phyloP scores from a whole-genome alignment of 805 yeast species.

The Huiozyma sinensis region DNA sequence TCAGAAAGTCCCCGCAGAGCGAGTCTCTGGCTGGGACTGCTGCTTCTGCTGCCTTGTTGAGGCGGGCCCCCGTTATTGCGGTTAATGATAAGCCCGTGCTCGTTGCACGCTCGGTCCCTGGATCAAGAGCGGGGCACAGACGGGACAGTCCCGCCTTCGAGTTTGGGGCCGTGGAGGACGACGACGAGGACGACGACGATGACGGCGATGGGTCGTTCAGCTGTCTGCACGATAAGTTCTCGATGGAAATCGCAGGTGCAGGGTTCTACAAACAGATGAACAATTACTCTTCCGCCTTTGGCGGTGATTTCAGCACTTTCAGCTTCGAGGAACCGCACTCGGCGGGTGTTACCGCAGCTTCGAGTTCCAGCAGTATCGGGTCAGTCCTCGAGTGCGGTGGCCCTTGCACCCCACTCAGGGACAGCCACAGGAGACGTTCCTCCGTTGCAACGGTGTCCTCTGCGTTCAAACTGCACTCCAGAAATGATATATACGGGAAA shows the following conservation, averaged over 20 bases:
- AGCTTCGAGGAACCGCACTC: neutral
- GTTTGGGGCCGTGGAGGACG: neutral
- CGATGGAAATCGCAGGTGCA: neutral
- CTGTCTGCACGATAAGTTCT: neutral
- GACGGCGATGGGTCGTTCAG: neutral
- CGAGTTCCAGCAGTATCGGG: neutral
- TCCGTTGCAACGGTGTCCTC: neutral
- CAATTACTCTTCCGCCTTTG: conserved; percentile 4
- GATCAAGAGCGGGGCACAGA: no score
- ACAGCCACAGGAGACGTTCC: neutral
- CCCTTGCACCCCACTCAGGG: neutral
- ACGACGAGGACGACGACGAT: neutral
- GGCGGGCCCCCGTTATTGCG: neutral
- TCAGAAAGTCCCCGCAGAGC: no score
- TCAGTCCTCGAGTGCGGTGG: no score
- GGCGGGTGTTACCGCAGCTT: neutral
- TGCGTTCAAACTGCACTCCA: neutral
- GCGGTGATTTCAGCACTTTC: conserved; percentile 9
- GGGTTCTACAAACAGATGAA: neutral
- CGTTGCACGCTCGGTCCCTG: neutral
- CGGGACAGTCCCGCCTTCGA: neutral
- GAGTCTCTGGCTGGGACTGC: no score
- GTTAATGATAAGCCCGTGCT: neutral
- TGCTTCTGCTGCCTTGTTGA: neutral
- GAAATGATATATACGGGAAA: neutral